These are phyloP conservation scores for Starmerella lactis-condensi DNA, from an alignment of 805 yeast genomes.

Conservation along the genomic window DNA sequence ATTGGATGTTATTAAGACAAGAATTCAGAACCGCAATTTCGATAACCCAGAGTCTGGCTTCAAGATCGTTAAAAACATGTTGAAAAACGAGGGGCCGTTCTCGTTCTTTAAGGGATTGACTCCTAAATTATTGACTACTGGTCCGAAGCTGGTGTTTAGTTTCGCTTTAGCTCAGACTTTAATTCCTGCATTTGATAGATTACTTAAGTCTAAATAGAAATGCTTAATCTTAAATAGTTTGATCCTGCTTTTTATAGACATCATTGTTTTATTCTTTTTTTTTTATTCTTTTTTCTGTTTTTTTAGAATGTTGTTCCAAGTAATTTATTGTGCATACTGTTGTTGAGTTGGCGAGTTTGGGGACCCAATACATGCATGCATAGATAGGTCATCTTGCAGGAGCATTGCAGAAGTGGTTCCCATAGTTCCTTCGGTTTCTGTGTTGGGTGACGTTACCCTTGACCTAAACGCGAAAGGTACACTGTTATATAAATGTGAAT, in stretches of 20 bases:
- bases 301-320: no score
- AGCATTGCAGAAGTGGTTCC: no score
- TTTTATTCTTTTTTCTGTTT: no score
- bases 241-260: no score
- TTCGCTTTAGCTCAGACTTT: constrained; percentile 93
- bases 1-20: constrained; percentile 89
- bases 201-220: constrained; percentile 24
- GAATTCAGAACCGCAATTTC: constrained; percentile 91
- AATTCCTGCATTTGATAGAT: constrained; percentile 84
- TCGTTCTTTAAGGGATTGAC: constrained; percentile 93
- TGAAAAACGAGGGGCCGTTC: constrained; percentile 71
- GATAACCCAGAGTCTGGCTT: constrained; percentile 91
- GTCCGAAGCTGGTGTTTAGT: constrained; percentile 95
- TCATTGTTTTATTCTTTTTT: no score
- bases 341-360: neutral
- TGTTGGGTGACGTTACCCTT: no score
- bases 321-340: neutral
- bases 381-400: no score
- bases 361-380: no score
- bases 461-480: no score
- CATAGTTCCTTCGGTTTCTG: no score
- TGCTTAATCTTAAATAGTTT: no score
- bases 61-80: constrained; percentile 81
- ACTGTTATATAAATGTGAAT: no score
- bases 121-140: constrained; percentile 91